Base-by-base conservation (phyloP, 257 asterid genomes). In the Solanum chiquidenum region DNA sequence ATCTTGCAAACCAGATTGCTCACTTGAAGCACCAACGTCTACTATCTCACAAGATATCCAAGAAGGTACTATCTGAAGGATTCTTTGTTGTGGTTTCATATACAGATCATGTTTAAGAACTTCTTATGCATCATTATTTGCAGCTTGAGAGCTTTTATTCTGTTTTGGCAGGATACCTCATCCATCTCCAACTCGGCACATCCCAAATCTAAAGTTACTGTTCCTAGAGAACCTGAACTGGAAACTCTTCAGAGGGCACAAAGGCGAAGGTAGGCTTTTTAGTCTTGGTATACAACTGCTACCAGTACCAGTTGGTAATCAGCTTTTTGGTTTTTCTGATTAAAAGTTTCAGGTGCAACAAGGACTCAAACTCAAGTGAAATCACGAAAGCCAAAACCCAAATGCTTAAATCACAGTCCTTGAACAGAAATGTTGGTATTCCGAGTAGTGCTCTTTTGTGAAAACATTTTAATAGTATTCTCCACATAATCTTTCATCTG, bases 181-280 rank as follows among this genome's bases (percentile, higher is more conserved):
- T 34, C 62, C 62, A 77, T 83, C 87, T 88, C 84, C 86, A 68
- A 29, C 76, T 20, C 87, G 5, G 72, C 37, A 77, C 72, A 49
- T 90, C 85, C 83, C 73, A 75, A 55, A 87, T 35, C 58, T 69
- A 93, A 95, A 95, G 94, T 91, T 64, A 96, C 98, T 29, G 83
- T 95, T 88, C 98, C 99, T 34, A 95, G 88, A 93, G 98, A 94
- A 88, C 98, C 98, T 1, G 95, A 90, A 87, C 90, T 95, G 89
- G 96, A 92, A 87, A 95, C 98, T 34, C 88, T 55, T 87, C 94
- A 92, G n/a, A 94, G 99, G 91, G 98, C 99, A 86, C 93, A 91
- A 87, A 89, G 92, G n/a, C 93, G 93, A 80, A 90, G 95, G 99
- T 97, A 84, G 2, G 16, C 33, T 60, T 35, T 75, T 86, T 11